phyloP scores from a whole-genome alignment of 75 land plant genomes.

The Azolla pinnata region DNA sequence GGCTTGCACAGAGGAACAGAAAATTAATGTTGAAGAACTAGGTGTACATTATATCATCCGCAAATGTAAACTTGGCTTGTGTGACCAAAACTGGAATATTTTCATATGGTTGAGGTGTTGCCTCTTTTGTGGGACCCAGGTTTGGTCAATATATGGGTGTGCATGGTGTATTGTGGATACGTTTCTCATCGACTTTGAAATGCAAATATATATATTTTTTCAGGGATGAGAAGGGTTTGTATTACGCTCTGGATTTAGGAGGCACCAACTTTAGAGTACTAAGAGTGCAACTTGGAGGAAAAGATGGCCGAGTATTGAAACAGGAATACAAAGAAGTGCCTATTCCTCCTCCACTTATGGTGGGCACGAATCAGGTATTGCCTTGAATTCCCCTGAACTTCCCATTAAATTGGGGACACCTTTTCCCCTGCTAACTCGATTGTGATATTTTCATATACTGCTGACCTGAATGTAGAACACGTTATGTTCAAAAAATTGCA shows the following conservation, averaged over 20 bases:
- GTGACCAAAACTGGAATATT: background rate
- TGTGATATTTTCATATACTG: background rate
- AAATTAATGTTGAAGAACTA: too few species aligned
- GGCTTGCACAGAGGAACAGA: too few species aligned
- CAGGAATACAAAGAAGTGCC: slow-evolving; percentile 55
- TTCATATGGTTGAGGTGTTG: background rate
- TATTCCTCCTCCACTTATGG: slow-evolving; percentile 56
- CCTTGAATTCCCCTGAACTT: too few species aligned
- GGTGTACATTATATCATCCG: too few species aligned
- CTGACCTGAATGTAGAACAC: background rate
- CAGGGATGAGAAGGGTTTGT: slow-evolving; percentile 68
- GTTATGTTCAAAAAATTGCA: slow-evolving; percentile 8
- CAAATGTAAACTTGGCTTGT: background rate
- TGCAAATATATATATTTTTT: too few species aligned
- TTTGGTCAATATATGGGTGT: background rate
- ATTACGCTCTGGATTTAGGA: slow-evolving; percentile 65
- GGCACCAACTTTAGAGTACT: slow-evolving; percentile 67
- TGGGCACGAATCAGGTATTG: slow-evolving; percentile 42
- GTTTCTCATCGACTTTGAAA: background rate
- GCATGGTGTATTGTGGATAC: background rate
- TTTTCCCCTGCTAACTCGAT: background rate
- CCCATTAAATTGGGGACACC: background rate
- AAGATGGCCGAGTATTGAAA: slow-evolving; percentile 41
- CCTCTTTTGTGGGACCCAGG: background rate
- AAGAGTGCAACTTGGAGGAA: slow-evolving; percentile 56